Evolutionary conservation across 192 early-diverging fungal species (phyloP).

Genomic region (Rhizoclosmatium sp.): DNA sequence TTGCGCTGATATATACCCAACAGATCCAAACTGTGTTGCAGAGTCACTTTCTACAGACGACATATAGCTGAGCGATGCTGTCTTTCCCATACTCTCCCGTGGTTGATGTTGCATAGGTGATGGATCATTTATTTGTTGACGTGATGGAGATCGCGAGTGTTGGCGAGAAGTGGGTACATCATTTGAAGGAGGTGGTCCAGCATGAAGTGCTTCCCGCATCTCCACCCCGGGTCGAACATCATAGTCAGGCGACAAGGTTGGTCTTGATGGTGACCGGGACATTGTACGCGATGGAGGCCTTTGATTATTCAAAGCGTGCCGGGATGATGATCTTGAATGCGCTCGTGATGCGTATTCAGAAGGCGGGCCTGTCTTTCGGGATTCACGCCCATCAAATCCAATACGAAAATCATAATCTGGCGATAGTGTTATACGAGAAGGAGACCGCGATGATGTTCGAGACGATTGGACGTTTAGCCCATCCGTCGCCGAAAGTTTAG

Average conservation of each 20-base stretch:
- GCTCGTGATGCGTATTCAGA: too few species aligned
- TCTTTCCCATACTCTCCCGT: too few species aligned
- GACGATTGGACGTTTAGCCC: neutral
- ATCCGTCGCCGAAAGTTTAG: too few species aligned
- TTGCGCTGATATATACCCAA: neutral
- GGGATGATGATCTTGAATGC: neutral
- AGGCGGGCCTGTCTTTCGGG: too few species aligned
- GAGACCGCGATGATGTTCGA: conserved; percentile 16
- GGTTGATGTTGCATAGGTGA: too few species aligned
- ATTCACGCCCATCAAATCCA: neutral
- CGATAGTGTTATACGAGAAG: conserved; percentile 34
- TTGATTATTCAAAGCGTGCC: neutral
- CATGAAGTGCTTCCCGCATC: neutral
- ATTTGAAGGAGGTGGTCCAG: neutral
- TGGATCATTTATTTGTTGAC: too few species aligned
- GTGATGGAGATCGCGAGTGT: neutral
- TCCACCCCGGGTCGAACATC: conserved; percentile 10
- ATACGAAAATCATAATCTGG: conserved; percentile 27
- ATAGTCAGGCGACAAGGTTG: conserved; percentile 38
- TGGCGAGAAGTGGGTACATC: neutral
- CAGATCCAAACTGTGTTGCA: neutral
- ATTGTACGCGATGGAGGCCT: neutral
- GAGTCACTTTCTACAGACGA: too few species aligned
- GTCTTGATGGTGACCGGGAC: conserved; percentile 27
- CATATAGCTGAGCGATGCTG: too few species aligned